These are phyloP conservation scores for Hypoxylon trugodes DNA, from an alignment of 495 filamentous ascomycete genomes.

Conservation along the genomic window DNA sequence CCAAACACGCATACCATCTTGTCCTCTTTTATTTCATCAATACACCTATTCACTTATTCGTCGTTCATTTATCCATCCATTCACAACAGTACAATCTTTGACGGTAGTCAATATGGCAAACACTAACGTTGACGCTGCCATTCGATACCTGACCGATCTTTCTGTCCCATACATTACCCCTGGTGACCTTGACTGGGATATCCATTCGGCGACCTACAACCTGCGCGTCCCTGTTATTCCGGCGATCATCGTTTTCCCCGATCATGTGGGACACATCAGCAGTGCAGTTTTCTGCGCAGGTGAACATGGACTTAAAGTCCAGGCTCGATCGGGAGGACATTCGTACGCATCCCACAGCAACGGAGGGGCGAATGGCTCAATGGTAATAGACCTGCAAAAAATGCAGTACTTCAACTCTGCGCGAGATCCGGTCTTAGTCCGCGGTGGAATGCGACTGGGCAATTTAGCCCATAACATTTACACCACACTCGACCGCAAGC, in stretches of 20 bases:
- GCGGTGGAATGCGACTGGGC: slow-evolving; percentile 66
- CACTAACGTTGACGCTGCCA: background rate
- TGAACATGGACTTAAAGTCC: slow-evolving; percentile 59
- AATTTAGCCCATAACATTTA: slow-evolving; percentile 64
- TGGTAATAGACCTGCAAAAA: slow-evolving; percentile 61
- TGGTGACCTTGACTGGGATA: slow-evolving; percentile 39
- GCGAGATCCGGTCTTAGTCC: slow-evolving; percentile 58
- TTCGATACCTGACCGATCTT: background rate
- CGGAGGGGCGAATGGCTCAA: slow-evolving; percentile 57
- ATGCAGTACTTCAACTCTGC: slow-evolving; percentile 42
- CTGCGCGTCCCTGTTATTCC: slow-evolving; percentile 64
- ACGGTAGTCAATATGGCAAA: slow-evolving; percentile 13
- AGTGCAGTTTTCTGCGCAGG: slow-evolving; percentile 60
- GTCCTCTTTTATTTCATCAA: background rate
- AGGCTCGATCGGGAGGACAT: slow-evolving; percentile 73
- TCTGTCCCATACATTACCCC: background rate
- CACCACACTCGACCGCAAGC: slow-evolving; percentile 22
- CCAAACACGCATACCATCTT: background rate
- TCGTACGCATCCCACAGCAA: slow-evolving; percentile 68
- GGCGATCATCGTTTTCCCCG: slow-evolving; percentile 63
- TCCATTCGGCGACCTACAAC: slow-evolving; percentile 62
- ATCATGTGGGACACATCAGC: slow-evolving; percentile 57
- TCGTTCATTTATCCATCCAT: background rate
- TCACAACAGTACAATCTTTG: background rate
- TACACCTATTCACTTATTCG: background rate